Percentiles rank a stretch among this genome's conserved stretches.
Evolutionary conservation across 1,284 basidiomycete species (phyloP).

Genomic region (Irpex rosettiformis): DNA sequence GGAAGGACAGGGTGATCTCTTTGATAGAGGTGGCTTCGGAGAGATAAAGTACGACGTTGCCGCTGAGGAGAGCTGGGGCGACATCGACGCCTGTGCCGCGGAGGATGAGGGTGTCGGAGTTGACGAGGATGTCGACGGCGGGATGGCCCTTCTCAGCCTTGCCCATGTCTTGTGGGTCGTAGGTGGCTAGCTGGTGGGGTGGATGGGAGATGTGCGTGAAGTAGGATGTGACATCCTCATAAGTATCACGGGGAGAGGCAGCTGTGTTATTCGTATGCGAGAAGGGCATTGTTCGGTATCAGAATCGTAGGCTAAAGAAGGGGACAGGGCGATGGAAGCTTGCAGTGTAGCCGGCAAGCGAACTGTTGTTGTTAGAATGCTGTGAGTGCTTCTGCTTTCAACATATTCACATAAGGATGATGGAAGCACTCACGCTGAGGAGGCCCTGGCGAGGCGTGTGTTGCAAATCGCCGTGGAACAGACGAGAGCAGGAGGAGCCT

Average conservation of each 20-base stretch:
- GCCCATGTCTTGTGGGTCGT: slow-evolving; percentile 33
- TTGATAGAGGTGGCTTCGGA: slow-evolving; percentile 81
- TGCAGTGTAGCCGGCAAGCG: slow-evolving; percentile 3
- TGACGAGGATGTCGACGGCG: slow-evolving; percentile 72
- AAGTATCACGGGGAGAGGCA: slow-evolving; percentile 18
- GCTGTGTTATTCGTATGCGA: slow-evolving; percentile 23
- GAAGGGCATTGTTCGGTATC: slow-evolving; percentile 24
- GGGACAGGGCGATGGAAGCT: slow-evolving; percentile 11
- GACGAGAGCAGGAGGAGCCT: neutral
- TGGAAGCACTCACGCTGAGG: neutral
- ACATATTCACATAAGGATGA: neutral
- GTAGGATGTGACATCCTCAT: slow-evolving; percentile 31
- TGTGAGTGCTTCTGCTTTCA: neutral
- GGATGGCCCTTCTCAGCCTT: slow-evolving; percentile 43
- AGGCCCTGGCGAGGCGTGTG: neutral
- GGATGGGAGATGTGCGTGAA: slow-evolving; percentile 32
- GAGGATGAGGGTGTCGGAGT: slow-evolving; percentile 66
- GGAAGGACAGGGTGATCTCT: slow-evolving; percentile 81
- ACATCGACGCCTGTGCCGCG: slow-evolving; percentile 82
- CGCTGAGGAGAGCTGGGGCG: slow-evolving; percentile 72
- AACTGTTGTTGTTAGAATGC: neutral
- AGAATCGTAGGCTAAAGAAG: slow-evolving; percentile 9
- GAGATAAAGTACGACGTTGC: slow-evolving; percentile 76
- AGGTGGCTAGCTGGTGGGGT: slow-evolving; percentile 13
- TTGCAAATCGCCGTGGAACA: neutral